Base-by-base conservation (phyloP, 208 protist species). In the Histomonas meleagridis region DNA sequence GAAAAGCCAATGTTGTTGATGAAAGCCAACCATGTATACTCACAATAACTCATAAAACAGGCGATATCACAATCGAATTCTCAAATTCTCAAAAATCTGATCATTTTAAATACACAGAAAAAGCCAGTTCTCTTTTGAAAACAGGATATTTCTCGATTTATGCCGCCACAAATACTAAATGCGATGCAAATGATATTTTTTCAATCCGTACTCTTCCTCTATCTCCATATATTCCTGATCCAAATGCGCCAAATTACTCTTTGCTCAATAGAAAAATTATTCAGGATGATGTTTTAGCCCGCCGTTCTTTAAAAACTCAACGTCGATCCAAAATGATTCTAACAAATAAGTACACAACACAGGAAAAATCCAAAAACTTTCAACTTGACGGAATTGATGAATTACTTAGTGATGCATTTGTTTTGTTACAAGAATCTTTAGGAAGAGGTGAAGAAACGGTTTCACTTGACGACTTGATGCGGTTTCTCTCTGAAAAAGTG, bases 61-160 rank as follows among this genome's bases (percentile, higher is more conserved):
- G 28, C 38, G 2, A 5, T 12, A 55, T 86, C 3, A 32, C 40
- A 55, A 57, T 86, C 4, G 76, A 86, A 23, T 1, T 18, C 12
- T 5, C 43, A 38, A 55, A n/a, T n/a, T n/a, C 43, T 40, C 46
- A 51, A 14, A n/a, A 3, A 51, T 32, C 23, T 35, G 18, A 5
- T 12, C 16, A 86, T 55, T 55, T 0, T 38, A 48, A 57, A 18
- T 16, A 57, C 26, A 46, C 38, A 18, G 18, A 16, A 12, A 55
- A 86, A 5, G 35, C 7, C 9, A 18, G 10, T n/a, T 4, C 32
- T 32, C 12, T 86, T 38, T 18, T 46, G n/a, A 46, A 86, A 0
- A 57, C 51, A 26, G 76, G 76, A 38, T 86, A 86, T 86, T 86
- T 86, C 21, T 86, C 76, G 38, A 26, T 86, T 26, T 86, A 14